Evolutionary conservation across 1,284 basidiomycete genomes (phyloP).

Genomic region (Ustilago shanxiensis): DNA sequence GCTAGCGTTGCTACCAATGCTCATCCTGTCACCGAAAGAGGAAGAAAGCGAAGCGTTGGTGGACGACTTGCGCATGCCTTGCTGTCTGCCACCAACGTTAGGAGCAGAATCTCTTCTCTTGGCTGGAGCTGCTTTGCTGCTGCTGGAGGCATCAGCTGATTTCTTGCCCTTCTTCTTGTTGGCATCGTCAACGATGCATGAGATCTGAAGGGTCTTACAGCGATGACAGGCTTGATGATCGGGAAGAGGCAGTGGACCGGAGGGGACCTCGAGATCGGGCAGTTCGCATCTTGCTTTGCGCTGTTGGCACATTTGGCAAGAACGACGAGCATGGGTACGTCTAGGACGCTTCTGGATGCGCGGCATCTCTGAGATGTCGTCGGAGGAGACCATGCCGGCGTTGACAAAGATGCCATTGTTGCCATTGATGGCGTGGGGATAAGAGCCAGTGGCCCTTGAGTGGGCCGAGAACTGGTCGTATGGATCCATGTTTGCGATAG

Average conservation of each 20-base stretch:
- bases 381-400: neutral
- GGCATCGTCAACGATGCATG: slow-evolving; percentile 45
- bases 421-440: neutral
- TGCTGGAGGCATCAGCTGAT: neutral
- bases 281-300: slow-evolving; percentile 50
- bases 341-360: slow-evolving; percentile 42
- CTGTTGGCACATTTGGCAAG: slow-evolving; percentile 50
- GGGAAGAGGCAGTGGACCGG: slow-evolving; percentile 34
- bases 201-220: slow-evolving; percentile 43
- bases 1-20: slow-evolving; percentile 17
- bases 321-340: slow-evolving; percentile 48
- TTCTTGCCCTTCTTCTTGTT: slow-evolving; percentile 39
- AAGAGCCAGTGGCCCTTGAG: neutral
- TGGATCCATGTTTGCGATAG: neutral
- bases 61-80: slow-evolving; percentile 18
- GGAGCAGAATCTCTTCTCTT: slow-evolving; percentile 8
- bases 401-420: neutral
- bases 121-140: neutral
- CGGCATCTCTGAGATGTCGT: slow-evolving; percentile 16
- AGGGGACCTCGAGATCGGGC: slow-evolving; percentile 41
- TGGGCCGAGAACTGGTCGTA: slow-evolving; percentile 1
- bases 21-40: slow-evolving; percentile 2
- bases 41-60: slow-evolving; percentile 28
- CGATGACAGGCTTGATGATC: slow-evolving; percentile 43
- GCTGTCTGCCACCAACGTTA: slow-evolving; percentile 7